A percentile compares a stretch with the other conserved stretches of the same genome.
These are phyloP conservation scores for Xylaria hypoxylon DNA, from an alignment of 2,329 filamentous ascomycete genomes.

Conservation along the genomic window DNA sequence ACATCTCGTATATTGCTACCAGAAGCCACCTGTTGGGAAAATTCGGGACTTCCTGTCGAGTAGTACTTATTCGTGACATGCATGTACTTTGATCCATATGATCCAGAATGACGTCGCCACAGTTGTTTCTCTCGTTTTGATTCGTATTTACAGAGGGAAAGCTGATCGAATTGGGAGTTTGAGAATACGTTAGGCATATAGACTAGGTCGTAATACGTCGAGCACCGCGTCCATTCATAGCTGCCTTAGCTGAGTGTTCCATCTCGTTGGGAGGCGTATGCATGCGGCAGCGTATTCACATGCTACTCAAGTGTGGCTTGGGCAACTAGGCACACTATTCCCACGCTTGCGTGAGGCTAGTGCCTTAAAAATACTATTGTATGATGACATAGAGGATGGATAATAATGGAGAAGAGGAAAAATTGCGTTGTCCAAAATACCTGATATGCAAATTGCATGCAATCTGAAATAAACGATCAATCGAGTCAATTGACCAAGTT, in stretches of 20 bases:
- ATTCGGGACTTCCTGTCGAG: not conserved
- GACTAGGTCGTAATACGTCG: not conserved
- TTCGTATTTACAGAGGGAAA: not conserved
- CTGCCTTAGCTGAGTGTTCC: not conserved
- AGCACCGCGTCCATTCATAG: not conserved
- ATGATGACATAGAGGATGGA: slow-evolving; percentile 22
- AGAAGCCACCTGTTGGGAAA: not conserved
- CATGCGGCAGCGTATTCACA: not conserved
- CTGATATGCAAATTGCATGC: not conserved
- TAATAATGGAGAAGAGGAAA: not conserved
- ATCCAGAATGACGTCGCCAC: not conserved
- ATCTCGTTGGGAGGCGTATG: not conserved
- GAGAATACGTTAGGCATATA: slow-evolving; percentile 2
- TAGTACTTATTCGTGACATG: not conserved
- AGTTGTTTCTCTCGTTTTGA: not conserved
- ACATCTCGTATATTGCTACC: not conserved
- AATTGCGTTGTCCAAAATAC: not conserved
- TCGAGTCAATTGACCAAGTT: slow-evolving; percentile 17
- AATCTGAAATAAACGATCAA: not conserved
- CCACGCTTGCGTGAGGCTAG: slow-evolving; percentile 3
- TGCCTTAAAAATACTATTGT: not conserved
- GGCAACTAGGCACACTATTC: slow-evolving; percentile 1
- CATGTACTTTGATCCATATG: too few relatives aligned
- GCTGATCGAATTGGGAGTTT: not conserved
- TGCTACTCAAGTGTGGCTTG: slow-evolving; percentile 20